Conservation (phyloP, 768 basidiomycete genomes). For the Hypholoma sublateritium region DNA sequence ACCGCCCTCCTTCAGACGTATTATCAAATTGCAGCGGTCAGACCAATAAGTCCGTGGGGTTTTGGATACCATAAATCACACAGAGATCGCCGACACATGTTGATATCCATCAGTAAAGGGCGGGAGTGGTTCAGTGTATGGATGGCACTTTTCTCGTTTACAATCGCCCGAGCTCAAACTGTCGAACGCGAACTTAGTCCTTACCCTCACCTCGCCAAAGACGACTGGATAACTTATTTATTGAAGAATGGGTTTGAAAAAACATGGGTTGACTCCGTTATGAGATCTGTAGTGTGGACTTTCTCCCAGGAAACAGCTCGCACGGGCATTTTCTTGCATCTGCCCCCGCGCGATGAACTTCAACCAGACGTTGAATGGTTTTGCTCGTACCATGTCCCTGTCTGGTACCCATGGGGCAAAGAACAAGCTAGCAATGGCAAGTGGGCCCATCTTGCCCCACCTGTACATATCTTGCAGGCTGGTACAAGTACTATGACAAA, state of each 20-base stretch:
- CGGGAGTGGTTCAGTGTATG: not conserved
- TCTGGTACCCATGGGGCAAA: not conserved
- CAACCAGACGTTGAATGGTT: not conserved
- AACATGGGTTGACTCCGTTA: not conserved
- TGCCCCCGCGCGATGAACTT: not conserved
- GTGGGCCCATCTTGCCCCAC: not conserved
- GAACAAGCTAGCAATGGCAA: not conserved
- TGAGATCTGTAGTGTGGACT: not conserved
- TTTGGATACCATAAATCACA: not conserved
- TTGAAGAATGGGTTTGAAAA: not conserved
- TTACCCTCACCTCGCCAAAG: not conserved
- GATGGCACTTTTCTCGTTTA: not conserved
- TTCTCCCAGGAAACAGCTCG: not conserved
- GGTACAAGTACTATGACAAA: not conserved
- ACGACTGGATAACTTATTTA: not conserved
- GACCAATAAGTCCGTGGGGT: not conserved
- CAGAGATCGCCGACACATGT: not conserved
- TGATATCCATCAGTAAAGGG: not conserved
- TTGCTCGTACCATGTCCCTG: not conserved
- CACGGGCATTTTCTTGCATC: not conserved
- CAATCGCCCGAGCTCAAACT: not conserved
- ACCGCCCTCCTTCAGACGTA: not conserved
- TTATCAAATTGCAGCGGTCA: not conserved
- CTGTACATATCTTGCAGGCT: not conserved
- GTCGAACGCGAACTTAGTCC: not conserved